Evolutionary conservation across 2,329 filamentous ascomycete genomes (phyloP).

Genomic region (Fusarium abutilonis): DNA sequence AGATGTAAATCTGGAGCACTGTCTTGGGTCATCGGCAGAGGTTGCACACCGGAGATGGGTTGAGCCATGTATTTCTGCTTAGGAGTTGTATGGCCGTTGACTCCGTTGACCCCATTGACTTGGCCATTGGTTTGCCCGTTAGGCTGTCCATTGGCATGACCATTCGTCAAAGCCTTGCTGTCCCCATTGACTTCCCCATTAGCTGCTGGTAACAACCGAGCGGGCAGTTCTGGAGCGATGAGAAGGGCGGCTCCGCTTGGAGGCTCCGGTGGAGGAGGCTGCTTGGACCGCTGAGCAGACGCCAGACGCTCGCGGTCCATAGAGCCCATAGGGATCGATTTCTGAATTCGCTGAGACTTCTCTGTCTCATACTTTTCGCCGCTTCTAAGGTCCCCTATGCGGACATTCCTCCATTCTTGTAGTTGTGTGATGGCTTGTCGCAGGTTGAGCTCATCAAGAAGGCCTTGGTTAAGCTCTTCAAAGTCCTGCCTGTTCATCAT

Average conservation of each 20-base stretch:
- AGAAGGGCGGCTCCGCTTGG: slow-evolving; percentile 79
- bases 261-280: slow-evolving; percentile 72
- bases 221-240: slow-evolving; percentile 80
- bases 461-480: slow-evolving; percentile 81
- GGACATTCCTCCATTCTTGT: slow-evolving; percentile 90
- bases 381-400: slow-evolving; percentile 83
- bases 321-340: slow-evolving; percentile 75
- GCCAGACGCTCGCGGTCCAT: slow-evolving; percentile 85
- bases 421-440: slow-evolving; percentile 89
- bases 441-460: slow-evolving; percentile 91
- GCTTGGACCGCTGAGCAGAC: slow-evolving; percentile 74
- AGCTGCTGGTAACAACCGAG: slow-evolving; percentile 59
- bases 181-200: slow-evolving; percentile 58
- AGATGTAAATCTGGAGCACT: slow-evolving; percentile 86
- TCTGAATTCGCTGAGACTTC: slow-evolving; percentile 79
- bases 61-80: slow-evolving; percentile 64
- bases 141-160: slow-evolving; percentile 58
- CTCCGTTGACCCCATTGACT: slow-evolving; percentile 55
- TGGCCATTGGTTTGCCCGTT: slow-evolving; percentile 58
- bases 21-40: slow-evolving; percentile 76
- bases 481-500: slow-evolving; percentile 98
- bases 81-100: slow-evolving; percentile 51
- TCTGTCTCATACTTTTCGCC: slow-evolving; percentile 95
- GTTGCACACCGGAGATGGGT: slow-evolving; percentile 68
- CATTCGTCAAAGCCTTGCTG: slow-evolving; percentile 64